Percentiles rank a stretch among this genome's conserved stretches.
Conservation (phyloP, 306 rosid genomes). For the Nissolia schottii region DNA sequence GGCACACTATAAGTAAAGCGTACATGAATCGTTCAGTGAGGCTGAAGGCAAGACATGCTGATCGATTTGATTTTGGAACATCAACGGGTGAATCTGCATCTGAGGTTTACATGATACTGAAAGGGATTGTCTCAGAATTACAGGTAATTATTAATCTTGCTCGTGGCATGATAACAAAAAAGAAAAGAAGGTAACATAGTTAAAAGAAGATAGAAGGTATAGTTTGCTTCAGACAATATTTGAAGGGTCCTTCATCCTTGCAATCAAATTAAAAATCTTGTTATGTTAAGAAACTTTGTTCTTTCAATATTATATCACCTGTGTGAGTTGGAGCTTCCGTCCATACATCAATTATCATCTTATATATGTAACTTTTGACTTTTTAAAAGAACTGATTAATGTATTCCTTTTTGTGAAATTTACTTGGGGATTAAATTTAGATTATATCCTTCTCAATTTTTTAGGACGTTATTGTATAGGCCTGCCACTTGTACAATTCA, state of each 20-base stretch:
- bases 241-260: background rate
- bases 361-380: background rate
- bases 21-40: conserved; percentile 31
- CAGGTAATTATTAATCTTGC: conserved; percentile 20
- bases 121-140: conserved; percentile 28
- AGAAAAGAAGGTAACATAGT: background rate
- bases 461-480: background rate
- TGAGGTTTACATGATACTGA: conserved; percentile 39
- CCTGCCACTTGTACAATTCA: background rate
- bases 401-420: background rate
- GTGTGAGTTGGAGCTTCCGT: background rate
- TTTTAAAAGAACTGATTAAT: background rate
- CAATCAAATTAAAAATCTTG: too few relatives aligned
- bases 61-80: conserved; percentile 41
- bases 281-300: background rate
- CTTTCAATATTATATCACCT: background rate
- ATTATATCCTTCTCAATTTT: background rate
- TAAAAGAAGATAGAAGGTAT: background rate
- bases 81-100: conserved; percentile 36
- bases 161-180: background rate
- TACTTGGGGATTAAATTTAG: background rate
- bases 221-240: background rate
- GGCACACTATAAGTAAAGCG: conserved; percentile 32
- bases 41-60: conserved; percentile 42
- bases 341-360: background rate